Conservation (phyloP, 148 eudicot genomes). For the Mesembryanthemum crystallinum region DNA sequence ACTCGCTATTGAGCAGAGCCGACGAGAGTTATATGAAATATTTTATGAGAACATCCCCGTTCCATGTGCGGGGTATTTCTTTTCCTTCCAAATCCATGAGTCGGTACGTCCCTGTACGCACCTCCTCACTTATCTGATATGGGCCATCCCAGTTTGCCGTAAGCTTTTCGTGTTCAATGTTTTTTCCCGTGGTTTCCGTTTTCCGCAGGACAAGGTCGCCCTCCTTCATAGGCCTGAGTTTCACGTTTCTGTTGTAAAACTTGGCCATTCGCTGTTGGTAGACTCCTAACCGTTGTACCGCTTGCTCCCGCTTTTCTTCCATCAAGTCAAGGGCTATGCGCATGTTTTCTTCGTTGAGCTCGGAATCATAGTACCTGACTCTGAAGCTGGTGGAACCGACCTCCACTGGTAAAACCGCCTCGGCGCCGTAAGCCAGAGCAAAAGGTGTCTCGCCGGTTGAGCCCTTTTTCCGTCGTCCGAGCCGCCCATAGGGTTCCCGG, state of each 20-base stretch:
- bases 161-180: neutral
- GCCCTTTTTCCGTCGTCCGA: neutral
- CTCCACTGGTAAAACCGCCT: neutral
- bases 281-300: neutral
- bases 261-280: neutral
- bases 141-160: neutral
- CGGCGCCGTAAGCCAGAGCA: neutral
- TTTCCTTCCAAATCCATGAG: neutral
- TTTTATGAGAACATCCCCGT: neutral
- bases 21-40: neutral
- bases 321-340: neutral
- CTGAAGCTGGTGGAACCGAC: neutral
- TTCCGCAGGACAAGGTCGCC: neutral
- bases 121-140: neutral
- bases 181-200: neutral
- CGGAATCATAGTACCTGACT: neutral
- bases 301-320: neutral
- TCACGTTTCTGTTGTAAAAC: no score
- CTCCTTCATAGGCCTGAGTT: no score
- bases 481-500: neutral
- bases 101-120: neutral
- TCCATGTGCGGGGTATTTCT: neutral
- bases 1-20: no score
- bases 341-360: neutral
- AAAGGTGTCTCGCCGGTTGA: neutral